Conservation (phyloP, 78 protist genomes). For the Dictyostelium capitatum region DNA sequence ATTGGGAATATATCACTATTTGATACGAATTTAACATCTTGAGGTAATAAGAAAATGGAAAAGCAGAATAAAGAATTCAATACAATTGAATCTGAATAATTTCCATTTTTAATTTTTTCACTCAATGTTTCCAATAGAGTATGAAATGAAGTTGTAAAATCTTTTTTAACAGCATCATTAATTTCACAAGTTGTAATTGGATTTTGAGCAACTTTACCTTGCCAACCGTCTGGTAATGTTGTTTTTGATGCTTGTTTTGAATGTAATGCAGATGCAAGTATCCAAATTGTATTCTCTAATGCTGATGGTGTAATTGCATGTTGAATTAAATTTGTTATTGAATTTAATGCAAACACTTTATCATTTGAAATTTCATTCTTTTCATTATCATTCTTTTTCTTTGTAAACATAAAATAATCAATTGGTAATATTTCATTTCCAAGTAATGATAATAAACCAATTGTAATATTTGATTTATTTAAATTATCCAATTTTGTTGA, state of each 20-base stretch:
- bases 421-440: not conserved
- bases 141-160: slow-evolving; percentile 36
- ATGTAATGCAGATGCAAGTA: slow-evolving; percentile 29
- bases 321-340: slow-evolving; percentile 21
- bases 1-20: slow-evolving; percentile 67
- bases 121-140: slow-evolving; percentile 28
- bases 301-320: slow-evolving; percentile 13
- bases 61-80: slow-evolving; percentile 61
- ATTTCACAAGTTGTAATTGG: slow-evolving; percentile 5
- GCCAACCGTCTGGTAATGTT: slow-evolving; percentile 58
- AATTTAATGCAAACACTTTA: slow-evolving; percentile 38
- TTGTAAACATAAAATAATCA: not conserved
- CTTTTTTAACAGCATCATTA: not conserved
- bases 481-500: not conserved
- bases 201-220: slow-evolving; percentile 68
- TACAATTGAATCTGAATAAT: slow-evolving; percentile 33
- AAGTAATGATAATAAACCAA: not conserved
- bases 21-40: slow-evolving; percentile 56
- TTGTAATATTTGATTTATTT: not conserved
- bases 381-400: not conserved
- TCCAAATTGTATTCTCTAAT: slow-evolving; percentile 61
- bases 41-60: slow-evolving; percentile 55
- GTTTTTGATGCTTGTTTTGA: slow-evolving; percentile 60
- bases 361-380: not conserved
- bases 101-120: slow-evolving; percentile 43